A percentile compares a stretch with the other conserved stretches of the same genome.
Evolutionary conservation across 2,329 filamentous ascomycete species (phyloP).

Genomic region (Ophiostoma ulmi): DNA sequence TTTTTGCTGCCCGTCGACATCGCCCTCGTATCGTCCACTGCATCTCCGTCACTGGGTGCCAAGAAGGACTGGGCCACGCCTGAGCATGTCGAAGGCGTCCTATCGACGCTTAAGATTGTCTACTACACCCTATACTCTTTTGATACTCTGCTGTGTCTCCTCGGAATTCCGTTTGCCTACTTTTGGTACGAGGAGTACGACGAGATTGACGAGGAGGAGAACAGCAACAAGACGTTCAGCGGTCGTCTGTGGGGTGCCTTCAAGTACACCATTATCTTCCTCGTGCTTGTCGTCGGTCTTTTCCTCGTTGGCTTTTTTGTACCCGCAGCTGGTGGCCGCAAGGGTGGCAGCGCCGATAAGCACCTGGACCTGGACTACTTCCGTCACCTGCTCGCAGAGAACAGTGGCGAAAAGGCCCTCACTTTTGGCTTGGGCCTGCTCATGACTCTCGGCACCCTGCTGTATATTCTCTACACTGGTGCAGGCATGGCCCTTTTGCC

Average conservation of each 20-base stretch:
- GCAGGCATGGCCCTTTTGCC: conserved; percentile 84
- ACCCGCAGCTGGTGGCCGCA: conserved; percentile 64
- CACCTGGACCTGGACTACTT: conserved; percentile 87
- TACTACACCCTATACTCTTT: conserved; percentile 92
- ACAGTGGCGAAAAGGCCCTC: conserved; percentile 86
- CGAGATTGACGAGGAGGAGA: conserved; percentile 75
- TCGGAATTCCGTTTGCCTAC: conserved; percentile 92
- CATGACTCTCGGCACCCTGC: conserved; percentile 75
- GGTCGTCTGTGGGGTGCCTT: conserved; percentile 74
- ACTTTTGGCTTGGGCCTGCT: conserved; percentile 87
- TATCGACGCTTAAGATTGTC: conserved; percentile 75
- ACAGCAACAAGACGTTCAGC: conserved; percentile 56
- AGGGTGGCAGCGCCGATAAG: conserved; percentile 6
- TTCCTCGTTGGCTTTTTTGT: conserved; percentile 94
- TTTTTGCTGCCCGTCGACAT: conserved; percentile 92
- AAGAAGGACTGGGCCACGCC: conserved; percentile 96
- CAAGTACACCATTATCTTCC: conserved; percentile 85
- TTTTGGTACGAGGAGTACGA: conserved; percentile 99
- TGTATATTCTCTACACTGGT: conserved; percentile 86
- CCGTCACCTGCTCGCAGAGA: conserved; percentile 74
- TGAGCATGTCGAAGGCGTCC: conserved; percentile 69
- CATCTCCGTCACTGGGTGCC: conserved; percentile 64
- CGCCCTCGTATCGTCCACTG: conserved; percentile 86
- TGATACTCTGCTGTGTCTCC: conserved; percentile 80
- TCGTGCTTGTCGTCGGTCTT: conserved; percentile 71